These are phyloP conservation scores for Boletus coccyginus DNA, from an alignment of 768 basidiomycete species.

Conservation along the genomic window DNA sequence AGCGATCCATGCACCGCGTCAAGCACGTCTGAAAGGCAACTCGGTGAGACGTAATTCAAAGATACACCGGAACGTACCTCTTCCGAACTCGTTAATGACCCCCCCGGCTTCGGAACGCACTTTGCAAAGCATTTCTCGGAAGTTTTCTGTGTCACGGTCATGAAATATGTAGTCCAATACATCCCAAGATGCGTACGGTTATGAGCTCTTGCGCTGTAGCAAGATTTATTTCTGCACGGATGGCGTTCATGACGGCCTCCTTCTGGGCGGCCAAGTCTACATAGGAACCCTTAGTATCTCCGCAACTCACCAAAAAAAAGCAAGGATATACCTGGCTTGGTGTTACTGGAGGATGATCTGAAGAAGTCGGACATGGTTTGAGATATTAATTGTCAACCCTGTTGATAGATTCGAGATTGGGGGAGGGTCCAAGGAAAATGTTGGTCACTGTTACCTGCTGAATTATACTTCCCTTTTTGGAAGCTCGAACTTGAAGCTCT, in stretches of 20 bases:
- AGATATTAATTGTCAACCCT: not conserved
- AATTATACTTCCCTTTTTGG: slow-evolving; percentile 14
- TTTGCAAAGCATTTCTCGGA: slow-evolving; percentile 76
- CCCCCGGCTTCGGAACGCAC: slow-evolving; percentile 74
- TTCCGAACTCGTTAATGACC: slow-evolving; percentile 65
- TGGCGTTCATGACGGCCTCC: slow-evolving; percentile 53
- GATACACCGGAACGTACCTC: slow-evolving; percentile 46
- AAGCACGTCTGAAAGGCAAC: slow-evolving; percentile 59
- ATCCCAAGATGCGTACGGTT: slow-evolving; percentile 45
- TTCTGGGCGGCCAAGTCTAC: slow-evolving; percentile 39
- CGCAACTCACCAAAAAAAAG: not conserved
- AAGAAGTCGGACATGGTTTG: slow-evolving; percentile 54
- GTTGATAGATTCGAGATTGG: not conserved
- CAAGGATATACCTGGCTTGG: slow-evolving; percentile 23
- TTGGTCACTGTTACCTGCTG: not conserved
- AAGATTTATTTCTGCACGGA: slow-evolving; percentile 68
- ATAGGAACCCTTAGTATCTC: not conserved
- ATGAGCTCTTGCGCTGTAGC: slow-evolving; percentile 81
- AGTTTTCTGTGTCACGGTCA: slow-evolving; percentile 51
- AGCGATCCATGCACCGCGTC: slow-evolving; percentile 72
- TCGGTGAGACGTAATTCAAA: not conserved
- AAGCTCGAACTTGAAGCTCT: not conserved
- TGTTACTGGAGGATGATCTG: slow-evolving; percentile 32
- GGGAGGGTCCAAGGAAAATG: not conserved
- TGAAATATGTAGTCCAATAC: not conserved